Evolutionary conservation across 148 eudicot genomes (phyloP), one percentile per base, ranked within the genome.

Genomic region (Fagopyrum homotropicum): DNA sequence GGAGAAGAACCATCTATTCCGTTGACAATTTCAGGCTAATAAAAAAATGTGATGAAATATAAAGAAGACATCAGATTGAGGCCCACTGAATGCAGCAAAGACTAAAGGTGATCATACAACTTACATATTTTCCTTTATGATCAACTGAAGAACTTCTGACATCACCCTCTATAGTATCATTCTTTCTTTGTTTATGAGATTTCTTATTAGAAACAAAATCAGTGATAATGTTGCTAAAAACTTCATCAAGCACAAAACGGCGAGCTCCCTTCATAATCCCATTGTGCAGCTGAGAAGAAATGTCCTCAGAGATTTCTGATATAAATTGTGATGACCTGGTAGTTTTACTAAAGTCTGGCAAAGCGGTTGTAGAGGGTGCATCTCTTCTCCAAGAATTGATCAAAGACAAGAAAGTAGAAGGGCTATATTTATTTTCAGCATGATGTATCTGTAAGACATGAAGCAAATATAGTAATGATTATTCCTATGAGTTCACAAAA

Each of bases 211-310:
- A 80, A 75, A 76, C 50, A 77, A 75, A 84, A 57, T 92, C 93
- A 22, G 86, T 80, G 57, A 92, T 88, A 70, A 86, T 82, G 79
- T 75, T 80, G 78, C 92, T 88, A 60, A 92, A 86, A 72, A 95
- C 84, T 84, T 92, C 98, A 81, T 92, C 97, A 64, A 92, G 86
- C 79, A 92, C 73, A 75, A 83, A 82, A 66, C 86, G 85, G 57
- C 92, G 93, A 72, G 97, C 86, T 50, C 93, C 82, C 86, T 86
- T 95, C 90, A 92, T 86, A 59, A 95, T 86, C 59, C 83, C 92
- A 72, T 79, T 78, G 78, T 95, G 98, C 85, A 95, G 84, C 76
- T 95, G 92, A 45, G 87, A 83, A 78, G 86, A 89, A 77, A 92
- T 77, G 75, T 87, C 86, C 70, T 87, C 92, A 29, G 98, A 90